Evolutionary conservation across 2,329 filamentous ascomycete genomes (phyloP).

Genomic region (Aspergillus eucalypticola): DNA sequence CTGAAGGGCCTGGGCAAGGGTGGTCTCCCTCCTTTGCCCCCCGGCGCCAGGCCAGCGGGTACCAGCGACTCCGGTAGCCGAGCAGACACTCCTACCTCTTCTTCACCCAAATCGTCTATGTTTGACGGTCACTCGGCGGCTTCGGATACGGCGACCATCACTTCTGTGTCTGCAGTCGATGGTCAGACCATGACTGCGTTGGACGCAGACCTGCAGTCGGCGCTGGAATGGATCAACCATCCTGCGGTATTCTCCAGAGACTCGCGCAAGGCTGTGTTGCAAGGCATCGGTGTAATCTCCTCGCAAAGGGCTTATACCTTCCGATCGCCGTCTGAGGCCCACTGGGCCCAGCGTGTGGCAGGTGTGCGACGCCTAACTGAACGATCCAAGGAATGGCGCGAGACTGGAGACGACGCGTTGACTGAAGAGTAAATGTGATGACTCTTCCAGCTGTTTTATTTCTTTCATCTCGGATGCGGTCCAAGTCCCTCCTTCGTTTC

Average conservation of each 20-base stretch:
- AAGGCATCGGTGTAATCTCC: slow-evolving; percentile 94
- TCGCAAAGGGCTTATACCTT: slow-evolving; percentile 93
- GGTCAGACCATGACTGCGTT: slow-evolving; percentile 77
- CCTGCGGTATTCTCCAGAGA: slow-evolving; percentile 93
- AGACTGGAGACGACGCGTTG: slow-evolving; percentile 73
- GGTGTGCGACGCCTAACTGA: slow-evolving; percentile 82
- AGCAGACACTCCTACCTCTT: slow-evolving; percentile 39
- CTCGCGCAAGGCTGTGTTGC: slow-evolving; percentile 90
- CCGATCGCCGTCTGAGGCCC: slow-evolving; percentile 80
- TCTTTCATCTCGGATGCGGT: background rate
- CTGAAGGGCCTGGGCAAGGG: slow-evolving; percentile 95
- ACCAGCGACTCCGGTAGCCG: slow-evolving; percentile 43
- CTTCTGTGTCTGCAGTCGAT: slow-evolving; percentile 75
- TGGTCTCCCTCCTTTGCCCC: slow-evolving; percentile 83
- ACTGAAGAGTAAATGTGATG: slow-evolving; percentile 50
- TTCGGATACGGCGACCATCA: slow-evolving; percentile 49
- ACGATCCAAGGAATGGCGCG: slow-evolving; percentile 86
- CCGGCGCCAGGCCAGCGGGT: slow-evolving; percentile 47
- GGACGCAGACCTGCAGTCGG: slow-evolving; percentile 85
- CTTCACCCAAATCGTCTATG: slow-evolving; percentile 40
- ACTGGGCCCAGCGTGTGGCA: slow-evolving; percentile 81
- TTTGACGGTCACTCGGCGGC: slow-evolving; percentile 36
- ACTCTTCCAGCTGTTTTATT: slow-evolving; percentile 4
- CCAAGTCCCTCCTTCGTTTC: slow-evolving; percentile 10
- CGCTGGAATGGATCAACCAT: slow-evolving; percentile 96